Percentiles rank a stretch among this genome's conserved stretches.
phyloP scores from a whole-genome alignment of 495 filamentous ascomycete species.

The Talaromyces borbonicus region DNA sequence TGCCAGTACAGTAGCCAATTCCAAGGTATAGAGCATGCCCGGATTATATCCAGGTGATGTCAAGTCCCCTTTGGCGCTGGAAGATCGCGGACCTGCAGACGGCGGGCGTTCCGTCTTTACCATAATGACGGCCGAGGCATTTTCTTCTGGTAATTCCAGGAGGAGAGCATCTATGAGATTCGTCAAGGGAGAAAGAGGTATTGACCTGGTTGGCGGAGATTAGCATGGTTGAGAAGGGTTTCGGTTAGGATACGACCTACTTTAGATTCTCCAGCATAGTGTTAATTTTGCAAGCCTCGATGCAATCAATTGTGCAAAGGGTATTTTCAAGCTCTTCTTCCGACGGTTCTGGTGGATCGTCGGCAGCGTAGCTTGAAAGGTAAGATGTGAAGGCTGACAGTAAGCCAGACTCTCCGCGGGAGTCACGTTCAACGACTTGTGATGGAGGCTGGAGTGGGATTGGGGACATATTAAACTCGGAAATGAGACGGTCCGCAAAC shows the following conservation, averaged over 20 bases:
- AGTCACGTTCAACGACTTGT: constrained; percentile 81
- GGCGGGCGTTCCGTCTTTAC: constrained; percentile 73
- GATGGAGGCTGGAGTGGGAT: constrained; percentile 89
- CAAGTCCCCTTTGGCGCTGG: constrained; percentile 40
- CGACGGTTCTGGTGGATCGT: constrained; percentile 94
- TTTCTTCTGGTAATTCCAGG: constrained; percentile 76
- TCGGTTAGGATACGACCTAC: constrained; percentile 41
- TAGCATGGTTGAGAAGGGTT: not conserved
- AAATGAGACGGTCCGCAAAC: constrained; percentile 62
- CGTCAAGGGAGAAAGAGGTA: constrained; percentile 57
- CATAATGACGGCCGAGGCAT: constrained; percentile 69
- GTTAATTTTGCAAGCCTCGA: constrained; percentile 78
- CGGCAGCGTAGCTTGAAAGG: constrained; percentile 95
- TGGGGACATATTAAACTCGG: constrained; percentile 62
- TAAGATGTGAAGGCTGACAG: constrained; percentile 93
- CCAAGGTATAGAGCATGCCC: constrained; percentile 74
- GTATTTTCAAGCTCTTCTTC: constrained; percentile 97
- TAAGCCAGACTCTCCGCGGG: constrained; percentile 70
- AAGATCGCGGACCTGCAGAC: constrained; percentile 32
- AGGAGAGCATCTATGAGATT: constrained; percentile 64
- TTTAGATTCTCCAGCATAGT: constrained; percentile 78
- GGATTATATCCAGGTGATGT: constrained; percentile 68
- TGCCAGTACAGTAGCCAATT: constrained; percentile 77
- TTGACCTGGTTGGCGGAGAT: constrained; percentile 37
- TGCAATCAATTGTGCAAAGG: constrained; percentile 84